Conservation (phyloP, 1,139 yeast genomes). For the Geotrichum siamense region DNA sequence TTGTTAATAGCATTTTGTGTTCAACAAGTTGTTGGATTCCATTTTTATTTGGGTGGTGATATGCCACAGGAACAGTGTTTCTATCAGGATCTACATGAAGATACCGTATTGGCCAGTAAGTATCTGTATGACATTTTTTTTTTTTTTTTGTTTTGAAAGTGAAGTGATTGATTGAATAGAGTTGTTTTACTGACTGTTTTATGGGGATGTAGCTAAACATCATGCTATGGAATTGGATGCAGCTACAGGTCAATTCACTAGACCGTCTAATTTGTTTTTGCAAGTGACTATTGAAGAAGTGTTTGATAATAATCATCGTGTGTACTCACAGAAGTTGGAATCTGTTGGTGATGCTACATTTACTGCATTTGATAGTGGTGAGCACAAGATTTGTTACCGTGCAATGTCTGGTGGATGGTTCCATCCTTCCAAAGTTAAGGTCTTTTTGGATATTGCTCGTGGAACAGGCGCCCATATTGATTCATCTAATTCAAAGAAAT, state of each 20-base stretch:
- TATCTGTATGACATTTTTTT: no score
- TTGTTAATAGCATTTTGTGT: constrained; percentile 10
- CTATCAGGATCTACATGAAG: constrained; percentile 54
- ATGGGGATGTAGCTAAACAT: constrained; percentile 36
- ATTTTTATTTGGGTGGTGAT: constrained; percentile 53
- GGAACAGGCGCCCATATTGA: constrained; percentile 50
- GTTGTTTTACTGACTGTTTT: background rate
- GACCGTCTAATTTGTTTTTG: constrained; percentile 42
- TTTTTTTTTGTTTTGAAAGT: no score
- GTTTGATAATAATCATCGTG: constrained; percentile 61
- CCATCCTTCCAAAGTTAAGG: constrained; percentile 43
- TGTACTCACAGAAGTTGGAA: constrained; percentile 55
- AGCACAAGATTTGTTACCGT: constrained; percentile 63
- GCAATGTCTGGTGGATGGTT: constrained; percentile 59
- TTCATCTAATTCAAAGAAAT: constrained; percentile 43
- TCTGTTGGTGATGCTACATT: constrained; percentile 60
- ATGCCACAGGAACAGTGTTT: constrained; percentile 50
- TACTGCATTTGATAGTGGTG: constrained; percentile 64
- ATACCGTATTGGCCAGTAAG: constrained; percentile 50
- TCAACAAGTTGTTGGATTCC: constrained; percentile 33
- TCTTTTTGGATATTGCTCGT: constrained; percentile 44
- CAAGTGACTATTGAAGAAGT: constrained; percentile 54
- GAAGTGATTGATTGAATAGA: no score
- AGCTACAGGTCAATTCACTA: constrained; percentile 39
- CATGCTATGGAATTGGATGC: constrained; percentile 51